phyloP scores from a whole-genome alignment of 106 monocot genomes.

The Allium sativum region DNA sequence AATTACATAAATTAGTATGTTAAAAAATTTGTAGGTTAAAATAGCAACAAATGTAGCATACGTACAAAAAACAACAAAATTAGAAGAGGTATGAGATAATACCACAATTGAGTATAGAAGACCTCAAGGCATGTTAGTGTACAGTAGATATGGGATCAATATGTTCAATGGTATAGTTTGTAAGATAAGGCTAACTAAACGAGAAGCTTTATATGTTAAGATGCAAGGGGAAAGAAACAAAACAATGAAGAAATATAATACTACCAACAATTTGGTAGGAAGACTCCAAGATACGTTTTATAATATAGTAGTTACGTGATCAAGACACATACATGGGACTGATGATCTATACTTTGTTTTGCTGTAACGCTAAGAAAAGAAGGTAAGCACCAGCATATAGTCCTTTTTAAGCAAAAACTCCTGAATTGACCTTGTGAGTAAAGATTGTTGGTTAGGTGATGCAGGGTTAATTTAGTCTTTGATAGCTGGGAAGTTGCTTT shows the following conservation, averaged over 20 bases:
- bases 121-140: background rate
- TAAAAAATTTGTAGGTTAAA: background rate
- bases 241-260: background rate
- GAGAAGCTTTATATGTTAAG: too few relatives aligned
- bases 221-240: background rate
- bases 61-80: background rate
- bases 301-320: background rate
- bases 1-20: background rate
- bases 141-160: background rate
- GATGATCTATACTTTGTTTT: background rate
- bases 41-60: background rate
- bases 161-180: background rate
- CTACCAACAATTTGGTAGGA: background rate
- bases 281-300: background rate
- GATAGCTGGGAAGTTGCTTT: background rate
- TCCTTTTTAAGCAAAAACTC: constrained; percentile 21
- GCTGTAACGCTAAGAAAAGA: constrained; percentile 5
- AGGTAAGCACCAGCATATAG: constrained; percentile 7
- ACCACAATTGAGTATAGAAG: background rate
- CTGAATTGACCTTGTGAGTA: constrained; percentile 3
- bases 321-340: background rate
- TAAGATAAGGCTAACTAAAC: too few relatives aligned
- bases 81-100: background rate
- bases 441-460: background rate
- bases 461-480: background rate